Percentiles rank a stretch among this genome's conserved stretches.
Conservation (phyloP, 2,329 filamentous ascomycete species). For the Passalora sequoiae region DNA sequence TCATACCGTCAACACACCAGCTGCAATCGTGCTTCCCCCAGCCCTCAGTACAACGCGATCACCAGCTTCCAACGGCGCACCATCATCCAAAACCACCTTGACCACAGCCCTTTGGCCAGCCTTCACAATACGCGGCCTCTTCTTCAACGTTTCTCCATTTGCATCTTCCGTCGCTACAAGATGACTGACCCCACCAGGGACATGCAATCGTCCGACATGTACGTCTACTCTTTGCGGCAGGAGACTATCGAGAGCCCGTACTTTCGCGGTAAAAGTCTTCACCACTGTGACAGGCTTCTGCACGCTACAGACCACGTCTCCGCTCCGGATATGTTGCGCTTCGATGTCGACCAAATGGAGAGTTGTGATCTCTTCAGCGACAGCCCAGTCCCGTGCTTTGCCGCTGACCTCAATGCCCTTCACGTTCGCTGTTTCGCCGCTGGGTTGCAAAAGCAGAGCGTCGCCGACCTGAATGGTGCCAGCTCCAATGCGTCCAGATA, state of each 20-base stretch:
- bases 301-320: constrained; percentile 74
- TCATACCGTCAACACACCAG: constrained; percentile 59
- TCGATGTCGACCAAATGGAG: constrained; percentile 85
- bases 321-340: constrained; percentile 63
- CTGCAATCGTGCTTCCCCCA: constrained; percentile 78
- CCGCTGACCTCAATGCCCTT: constrained; percentile 76
- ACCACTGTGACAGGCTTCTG: constrained; percentile 62
- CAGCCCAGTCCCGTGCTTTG: constrained; percentile 74
- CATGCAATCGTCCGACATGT: constrained; percentile 77
- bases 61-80: constrained; percentile 72
- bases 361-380: constrained; percentile 82
- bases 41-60: constrained; percentile 75
- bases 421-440: constrained; percentile 71
- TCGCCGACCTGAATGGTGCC: constrained; percentile 84
- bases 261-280: constrained; percentile 72
- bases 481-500: constrained; percentile 79
- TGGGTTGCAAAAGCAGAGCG: constrained; percentile 70
- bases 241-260: constrained; percentile 82
- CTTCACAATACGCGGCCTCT: constrained; percentile 77
- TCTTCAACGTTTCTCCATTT: constrained; percentile 70
- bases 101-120: constrained; percentile 72
- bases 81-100: constrained; percentile 54
- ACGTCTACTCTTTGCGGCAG: constrained; percentile 87
- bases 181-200: constrained; percentile 66
- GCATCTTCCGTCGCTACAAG: constrained; percentile 69